Evolutionary conservation across 192 early-diverging fungal species (phyloP), one percentile per base, ranked within the genome.

Genomic region (Mortierella hygrophila): DNA sequence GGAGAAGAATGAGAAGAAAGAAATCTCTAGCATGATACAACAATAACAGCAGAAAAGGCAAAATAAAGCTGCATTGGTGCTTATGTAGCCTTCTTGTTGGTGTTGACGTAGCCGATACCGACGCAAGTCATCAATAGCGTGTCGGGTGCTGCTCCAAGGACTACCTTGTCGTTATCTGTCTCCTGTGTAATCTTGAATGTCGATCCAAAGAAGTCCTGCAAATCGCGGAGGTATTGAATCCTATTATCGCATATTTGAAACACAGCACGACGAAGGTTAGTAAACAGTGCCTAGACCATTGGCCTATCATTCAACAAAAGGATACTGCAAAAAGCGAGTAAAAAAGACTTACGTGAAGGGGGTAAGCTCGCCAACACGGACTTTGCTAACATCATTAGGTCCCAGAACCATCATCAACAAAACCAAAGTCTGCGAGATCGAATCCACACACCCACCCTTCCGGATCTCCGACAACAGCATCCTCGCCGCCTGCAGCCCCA

Each of bases 361-460:
- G 18, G 96, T 95, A 38, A 99, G 90, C 76, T 93, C 90, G 18
- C 96, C 97, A 41, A 98, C 89, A 37, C 97, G 90, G 26, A 98
- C 92, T 88, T 98, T 98, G 44, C 94, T 93, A 38, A 98, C 98
- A 89, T 99, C 97, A 82, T 99, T 97, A 3, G 98, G 95, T 13
- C 95, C 93, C 38, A 98, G 80, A 13, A 95, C 94, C 96, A 98
- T 94, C 79, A 97, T 88, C 81, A 99, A 89, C 55, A 98, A 87
- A 23, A 94, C 91, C 77, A 98, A 88, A 94, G 97, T 98, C 90
- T 99, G 98, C 80, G 93, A 93, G 35, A 93, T 79, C 21, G 94
- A 95, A 87, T 98, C 98, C 42, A 99, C 97, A 85, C 95, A 97
- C 8, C 97, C 98, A 55, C 96, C 97, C 47, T 95, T 93, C 16